Evolutionary conservation across 2,329 filamentous ascomycete genomes (phyloP).

Genomic region (Diaporthe ampelina): DNA sequence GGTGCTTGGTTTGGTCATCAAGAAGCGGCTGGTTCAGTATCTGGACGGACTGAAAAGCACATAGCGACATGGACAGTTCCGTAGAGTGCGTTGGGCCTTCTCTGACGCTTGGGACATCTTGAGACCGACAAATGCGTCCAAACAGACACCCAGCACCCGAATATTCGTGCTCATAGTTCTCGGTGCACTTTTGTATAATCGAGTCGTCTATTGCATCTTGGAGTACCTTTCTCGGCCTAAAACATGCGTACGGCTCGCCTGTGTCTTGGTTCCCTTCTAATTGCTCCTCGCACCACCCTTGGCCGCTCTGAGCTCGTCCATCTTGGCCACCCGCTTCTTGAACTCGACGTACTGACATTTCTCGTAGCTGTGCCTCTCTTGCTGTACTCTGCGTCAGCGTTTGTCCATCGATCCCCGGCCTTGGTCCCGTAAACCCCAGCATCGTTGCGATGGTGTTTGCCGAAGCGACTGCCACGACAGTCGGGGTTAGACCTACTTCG

Average conservation of each 20-base stretch:
- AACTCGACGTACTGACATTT: conserved; percentile 99
- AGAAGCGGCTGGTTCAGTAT: conserved; percentile 69
- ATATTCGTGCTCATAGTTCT: not conserved
- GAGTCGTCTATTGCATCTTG: conserved; percentile 21
- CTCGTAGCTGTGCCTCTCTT: conserved; percentile 97
- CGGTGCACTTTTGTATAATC: not conserved
- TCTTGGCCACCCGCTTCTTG: conserved; percentile 98
- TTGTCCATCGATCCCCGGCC: not conserved
- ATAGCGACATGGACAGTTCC: not conserved
- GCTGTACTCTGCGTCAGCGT: conserved; percentile 63
- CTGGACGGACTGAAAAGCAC: conserved; percentile 54
- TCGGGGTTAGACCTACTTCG: conserved; percentile 73
- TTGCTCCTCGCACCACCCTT: conserved; percentile 91
- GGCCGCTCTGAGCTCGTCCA: conserved; percentile 92
- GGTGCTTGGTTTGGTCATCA: conserved; percentile 68
- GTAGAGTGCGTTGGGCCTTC: not conserved
- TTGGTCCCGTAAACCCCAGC: not conserved
- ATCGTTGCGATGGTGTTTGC: not conserved
- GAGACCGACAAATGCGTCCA: not conserved
- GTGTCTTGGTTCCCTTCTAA: conserved; percentile 54
- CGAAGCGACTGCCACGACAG: not conserved
- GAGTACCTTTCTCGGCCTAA: not conserved
- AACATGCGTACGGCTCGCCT: conserved; percentile 44
- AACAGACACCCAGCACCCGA: not conserved
- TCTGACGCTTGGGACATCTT: not conserved